These are phyloP conservation scores for Neofusicoccum kwambonambiense DNA, from an alignment of 2,329 filamentous ascomycete species.

Conservation along the genomic window DNA sequence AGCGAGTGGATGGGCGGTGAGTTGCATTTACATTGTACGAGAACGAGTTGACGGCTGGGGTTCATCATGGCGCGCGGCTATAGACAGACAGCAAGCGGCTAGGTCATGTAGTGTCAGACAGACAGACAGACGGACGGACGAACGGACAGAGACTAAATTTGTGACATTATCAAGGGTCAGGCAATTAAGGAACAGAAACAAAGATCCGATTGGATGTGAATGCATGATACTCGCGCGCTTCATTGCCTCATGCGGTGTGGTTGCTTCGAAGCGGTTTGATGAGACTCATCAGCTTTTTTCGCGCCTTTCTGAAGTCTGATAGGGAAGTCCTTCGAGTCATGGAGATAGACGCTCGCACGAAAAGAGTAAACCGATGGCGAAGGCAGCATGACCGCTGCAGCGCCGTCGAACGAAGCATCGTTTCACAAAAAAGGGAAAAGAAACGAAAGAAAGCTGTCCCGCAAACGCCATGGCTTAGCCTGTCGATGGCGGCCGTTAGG, in stretches of 20 bases:
- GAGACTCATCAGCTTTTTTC: neutral
- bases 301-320: no score
- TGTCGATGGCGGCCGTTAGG: no score
- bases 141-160: neutral
- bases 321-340: no score
- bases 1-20: neutral
- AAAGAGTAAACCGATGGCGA: no score
- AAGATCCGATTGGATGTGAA: neutral
- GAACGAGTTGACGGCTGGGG: neutral
- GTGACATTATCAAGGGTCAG: neutral
- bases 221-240: neutral
- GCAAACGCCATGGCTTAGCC: no score
- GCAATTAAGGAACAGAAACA: neutral
- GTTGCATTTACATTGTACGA: constrained; percentile 11
- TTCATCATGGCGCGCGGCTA: neutral
- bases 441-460: no score
- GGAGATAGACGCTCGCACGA: no score
- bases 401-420: no score
- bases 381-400: no score
- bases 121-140: neutral
- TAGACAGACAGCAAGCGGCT: neutral
- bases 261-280: neutral
- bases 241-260: neutral
- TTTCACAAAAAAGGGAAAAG: no score
- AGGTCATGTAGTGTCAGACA: no score